Evolutionary conservation across 352 stramenopile species (phyloP).

Genomic region (Pseudoperonospora humuli): DNA sequence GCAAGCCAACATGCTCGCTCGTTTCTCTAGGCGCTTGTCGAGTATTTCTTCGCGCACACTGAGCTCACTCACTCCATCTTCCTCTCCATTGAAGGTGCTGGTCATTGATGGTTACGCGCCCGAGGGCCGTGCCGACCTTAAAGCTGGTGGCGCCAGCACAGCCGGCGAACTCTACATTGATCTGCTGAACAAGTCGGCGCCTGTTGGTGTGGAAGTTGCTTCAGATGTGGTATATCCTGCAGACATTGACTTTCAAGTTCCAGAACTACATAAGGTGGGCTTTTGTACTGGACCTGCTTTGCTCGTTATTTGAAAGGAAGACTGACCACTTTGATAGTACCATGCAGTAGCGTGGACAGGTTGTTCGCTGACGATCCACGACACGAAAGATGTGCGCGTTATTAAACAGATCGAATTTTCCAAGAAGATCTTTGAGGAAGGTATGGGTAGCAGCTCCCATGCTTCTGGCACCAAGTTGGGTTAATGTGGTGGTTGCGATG

Average conservation of each 20-base stretch:
- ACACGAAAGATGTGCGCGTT: conserved; percentile 47
- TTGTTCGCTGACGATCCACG: conserved; percentile 67
- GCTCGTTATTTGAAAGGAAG: background rate
- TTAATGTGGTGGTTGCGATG: conserved; percentile 1
- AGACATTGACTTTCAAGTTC: conserved; percentile 53
- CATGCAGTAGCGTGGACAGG: conserved; percentile 73
- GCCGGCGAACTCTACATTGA: conserved; percentile 63
- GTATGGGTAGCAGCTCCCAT: conserved; percentile 7
- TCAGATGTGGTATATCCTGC: conserved; percentile 64
- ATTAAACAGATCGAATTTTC: conserved; percentile 69
- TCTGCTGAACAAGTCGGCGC: conserved; percentile 54
- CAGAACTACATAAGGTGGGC: conserved; percentile 48
- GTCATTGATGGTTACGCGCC: conserved; percentile 75
- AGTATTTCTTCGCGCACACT: conserved; percentile 10
- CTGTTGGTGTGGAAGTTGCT: conserved; percentile 30
- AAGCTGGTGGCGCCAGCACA: conserved; percentile 54
- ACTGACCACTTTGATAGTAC: conserved; percentile 30
- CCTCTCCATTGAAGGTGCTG: conserved; percentile 49
- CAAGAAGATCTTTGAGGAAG: conserved; percentile 54
- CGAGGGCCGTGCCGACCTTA: conserved; percentile 55
- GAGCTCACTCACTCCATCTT: conserved; percentile 15
- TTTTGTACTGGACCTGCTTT: background rate
- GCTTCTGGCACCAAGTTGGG: background rate
- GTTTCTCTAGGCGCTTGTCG: conserved; percentile 10
- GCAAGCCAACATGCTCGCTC: conserved; percentile 12